Percentiles rank a stretch among this genome's conserved stretches.
Evolutionary conservation across 164 flowering plant species (phyloP).

Genomic region (grape (Vitis vinifera)): ASM3070453v1 NC_081823.1:21907001-21907500

Average conservation of each 20-base stretch:
- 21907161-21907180: no score
- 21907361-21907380: constrained; percentile 67
- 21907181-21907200: no score
- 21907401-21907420: constrained; percentile 26
- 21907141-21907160: no score
- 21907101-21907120: no score
- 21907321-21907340: constrained; percentile 5
- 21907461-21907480: not conserved
- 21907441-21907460: constrained; percentile 40
- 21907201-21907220: no score
- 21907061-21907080: no score
- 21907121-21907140: no score
- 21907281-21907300: not conserved
- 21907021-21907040: no score
- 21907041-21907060: no score
- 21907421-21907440: constrained; percentile 37
- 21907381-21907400: constrained; percentile 41
- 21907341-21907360: constrained; percentile 44
- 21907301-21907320: not conserved
- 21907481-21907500: not conserved
- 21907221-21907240: no score
- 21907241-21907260: constrained; percentile 38
- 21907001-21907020: no score
- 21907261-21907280: constrained; percentile 39
- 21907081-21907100: no score